A percentile compares a stretch with the other conserved stretches of the same genome.
These are phyloP conservation scores for Perkinsus chesapeaki DNA, from an alignment of 169 alveolate species.

Conservation along the genomic window DNA sequence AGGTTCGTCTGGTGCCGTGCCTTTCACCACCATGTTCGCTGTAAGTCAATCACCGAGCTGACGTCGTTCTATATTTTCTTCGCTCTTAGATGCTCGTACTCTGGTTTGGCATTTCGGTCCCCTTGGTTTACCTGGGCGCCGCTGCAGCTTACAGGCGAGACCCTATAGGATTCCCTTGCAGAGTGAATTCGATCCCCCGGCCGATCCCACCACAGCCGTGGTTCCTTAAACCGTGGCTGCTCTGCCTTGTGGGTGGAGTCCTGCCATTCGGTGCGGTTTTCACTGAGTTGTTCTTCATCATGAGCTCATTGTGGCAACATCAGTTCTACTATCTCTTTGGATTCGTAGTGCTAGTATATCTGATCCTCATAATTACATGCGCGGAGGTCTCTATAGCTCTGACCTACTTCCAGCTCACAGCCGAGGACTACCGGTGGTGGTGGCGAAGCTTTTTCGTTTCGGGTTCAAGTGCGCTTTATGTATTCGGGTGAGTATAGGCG, in stretches of 20 bases:
- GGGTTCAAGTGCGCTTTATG: constrained; percentile 45
- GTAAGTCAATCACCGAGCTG: background rate
- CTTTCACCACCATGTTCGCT: constrained; percentile 43
- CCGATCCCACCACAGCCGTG: constrained; percentile 65
- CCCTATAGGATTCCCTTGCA: constrained; percentile 63
- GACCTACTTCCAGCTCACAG: constrained; percentile 38
- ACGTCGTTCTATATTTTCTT: background rate
- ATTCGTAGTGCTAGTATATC: constrained; percentile 41
- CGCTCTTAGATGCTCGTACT: constrained; percentile 33
- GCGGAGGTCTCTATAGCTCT: constrained; percentile 51
- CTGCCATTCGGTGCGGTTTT: constrained; percentile 57
- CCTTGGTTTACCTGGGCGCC: constrained; percentile 56
- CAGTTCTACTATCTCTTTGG: constrained; percentile 64
- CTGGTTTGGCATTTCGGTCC: constrained; percentile 68
- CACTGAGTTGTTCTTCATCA: constrained; percentile 52
- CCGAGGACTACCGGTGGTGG: constrained; percentile 62
- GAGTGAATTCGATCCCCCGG: constrained; percentile 71
- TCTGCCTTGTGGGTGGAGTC: constrained; percentile 56
- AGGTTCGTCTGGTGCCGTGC: constrained; percentile 47
- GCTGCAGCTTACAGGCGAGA: constrained; percentile 59
- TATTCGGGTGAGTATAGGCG: constrained; percentile 19
- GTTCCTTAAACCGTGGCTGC: constrained; percentile 46
- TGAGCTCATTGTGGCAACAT: constrained; percentile 64
- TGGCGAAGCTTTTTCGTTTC: constrained; percentile 51
- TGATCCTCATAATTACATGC: constrained; percentile 40